Conservation (phyloP, 148 eudicot genomes). For the Cornus suecica region DNA sequence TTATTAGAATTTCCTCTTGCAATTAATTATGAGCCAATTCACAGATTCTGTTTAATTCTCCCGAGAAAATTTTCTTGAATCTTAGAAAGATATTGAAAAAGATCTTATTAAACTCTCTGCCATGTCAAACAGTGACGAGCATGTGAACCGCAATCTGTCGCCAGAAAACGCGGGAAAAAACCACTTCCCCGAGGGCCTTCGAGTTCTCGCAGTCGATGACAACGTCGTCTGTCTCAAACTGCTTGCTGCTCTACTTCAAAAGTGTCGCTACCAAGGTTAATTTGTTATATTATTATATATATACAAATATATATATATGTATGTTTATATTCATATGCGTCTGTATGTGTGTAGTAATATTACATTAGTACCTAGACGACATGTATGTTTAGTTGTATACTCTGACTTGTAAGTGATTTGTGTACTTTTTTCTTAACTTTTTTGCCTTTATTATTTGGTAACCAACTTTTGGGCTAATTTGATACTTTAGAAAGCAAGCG, state of each 20-base stretch:
- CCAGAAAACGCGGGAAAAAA: neutral
- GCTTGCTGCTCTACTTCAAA: slow-evolving; percentile 10
- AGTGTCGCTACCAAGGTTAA: slow-evolving; percentile 36
- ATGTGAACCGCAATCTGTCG: neutral
- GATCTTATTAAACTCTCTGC: neutral
- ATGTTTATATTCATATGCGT: no score
- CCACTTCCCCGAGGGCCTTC: slow-evolving; percentile 27
- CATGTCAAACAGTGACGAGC: neutral
- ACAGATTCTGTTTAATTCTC: neutral
- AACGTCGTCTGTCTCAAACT: slow-evolving; percentile 20
- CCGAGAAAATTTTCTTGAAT: neutral
- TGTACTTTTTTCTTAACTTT: no score
- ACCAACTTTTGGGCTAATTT: no score
- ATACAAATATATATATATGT: neutral
- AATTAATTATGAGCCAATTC: no score
- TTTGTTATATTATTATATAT: neutral
- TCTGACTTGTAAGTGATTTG: no score
- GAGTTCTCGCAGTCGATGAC: slow-evolving; percentile 42
- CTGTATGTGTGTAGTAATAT: no score
- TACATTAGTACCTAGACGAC: no score
- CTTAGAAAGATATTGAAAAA: neutral
- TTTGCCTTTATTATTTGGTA: no score
- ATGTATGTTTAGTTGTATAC: no score
- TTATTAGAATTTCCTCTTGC: neutral
- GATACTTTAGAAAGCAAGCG: no score